phyloP scores from a whole-genome alignment of 2,329 filamentous ascomycete species.

The Alternaria postmessia region DNA sequence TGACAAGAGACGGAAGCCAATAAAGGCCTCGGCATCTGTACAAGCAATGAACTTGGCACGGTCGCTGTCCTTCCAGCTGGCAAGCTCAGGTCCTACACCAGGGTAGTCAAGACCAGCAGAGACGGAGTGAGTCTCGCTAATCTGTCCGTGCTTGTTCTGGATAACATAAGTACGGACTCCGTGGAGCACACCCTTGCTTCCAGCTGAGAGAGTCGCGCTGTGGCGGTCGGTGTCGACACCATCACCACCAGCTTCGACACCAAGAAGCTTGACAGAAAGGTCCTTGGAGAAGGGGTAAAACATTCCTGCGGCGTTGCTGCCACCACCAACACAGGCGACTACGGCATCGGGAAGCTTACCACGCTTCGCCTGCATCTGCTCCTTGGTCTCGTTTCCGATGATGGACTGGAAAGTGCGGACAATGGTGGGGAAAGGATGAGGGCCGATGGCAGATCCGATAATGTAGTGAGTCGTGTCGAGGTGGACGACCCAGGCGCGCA shows the following conservation, averaged over 20 bases:
- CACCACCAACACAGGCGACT: constrained; percentile 94
- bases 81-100: constrained; percentile 91
- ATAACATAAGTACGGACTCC: constrained; percentile 96
- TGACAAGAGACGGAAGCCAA: constrained; percentile 83
- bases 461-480: constrained; percentile 97
- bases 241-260: constrained; percentile 94
- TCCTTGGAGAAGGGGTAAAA: constrained; percentile 96
- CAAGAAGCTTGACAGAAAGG: constrained; percentile 82
- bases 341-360: constrained; percentile 95
- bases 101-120: constrained; percentile 97
- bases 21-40: constrained; percentile 89
- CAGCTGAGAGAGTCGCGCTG: constrained; percentile 85
- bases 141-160: constrained; percentile 91
- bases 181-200: constrained; percentile 91
- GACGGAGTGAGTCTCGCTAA: constrained; percentile 92
- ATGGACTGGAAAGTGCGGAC: constrained; percentile 97
- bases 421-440: constrained; percentile 97
- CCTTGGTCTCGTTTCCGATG: constrained; percentile 93
- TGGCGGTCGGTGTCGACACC: constrained; percentile 86
- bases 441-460: constrained; percentile 95
- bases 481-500: constrained; percentile 92
- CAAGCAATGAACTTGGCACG: constrained; percentile 89
- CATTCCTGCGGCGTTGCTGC: constrained; percentile 95
- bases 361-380: constrained; percentile 83
- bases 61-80: constrained; percentile 88